Evolutionary conservation across 805 yeast genomes (phyloP).

Genomic region (Yamadazyma sp.): DNA sequence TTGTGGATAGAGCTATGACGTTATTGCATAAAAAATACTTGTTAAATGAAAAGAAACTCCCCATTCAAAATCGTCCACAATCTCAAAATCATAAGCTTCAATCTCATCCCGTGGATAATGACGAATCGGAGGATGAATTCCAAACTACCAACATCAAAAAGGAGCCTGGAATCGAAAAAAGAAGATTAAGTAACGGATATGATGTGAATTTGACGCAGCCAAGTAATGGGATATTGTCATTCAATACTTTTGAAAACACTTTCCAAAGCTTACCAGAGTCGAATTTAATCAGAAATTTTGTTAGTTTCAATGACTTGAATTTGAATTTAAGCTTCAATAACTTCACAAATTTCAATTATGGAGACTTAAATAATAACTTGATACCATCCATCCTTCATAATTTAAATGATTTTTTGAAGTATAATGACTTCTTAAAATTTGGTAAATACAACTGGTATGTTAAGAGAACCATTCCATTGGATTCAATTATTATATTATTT

Average conservation of each 20-base stretch:
- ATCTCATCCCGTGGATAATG: constrained; percentile 2
- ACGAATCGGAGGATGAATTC: not conserved
- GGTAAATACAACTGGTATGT: constrained; percentile 61
- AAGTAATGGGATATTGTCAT: constrained; percentile 26
- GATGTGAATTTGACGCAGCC: constrained; percentile 14
- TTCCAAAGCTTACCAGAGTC: constrained; percentile 36
- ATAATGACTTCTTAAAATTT: constrained; percentile 49
- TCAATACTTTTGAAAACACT: constrained; percentile 38
- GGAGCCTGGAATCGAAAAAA: constrained; percentile 5
- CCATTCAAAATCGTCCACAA: not conserved
- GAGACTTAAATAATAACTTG: constrained; percentile 49
- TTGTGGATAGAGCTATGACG: constrained; percentile 54
- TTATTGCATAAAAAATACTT: constrained; percentile 40
- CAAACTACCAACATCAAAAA: constrained; percentile 3
- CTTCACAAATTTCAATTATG: constrained; percentile 44
- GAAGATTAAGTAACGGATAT: constrained; percentile 4
- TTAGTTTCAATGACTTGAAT: constrained; percentile 29
- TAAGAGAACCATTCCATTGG: constrained; percentile 58
- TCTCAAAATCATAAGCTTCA: not conserved
- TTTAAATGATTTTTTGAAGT: constrained; percentile 51
- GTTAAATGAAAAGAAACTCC: constrained; percentile 22
- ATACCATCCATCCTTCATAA: constrained; percentile 57
- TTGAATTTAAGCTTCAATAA: constrained; percentile 36
- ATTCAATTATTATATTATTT: constrained; percentile 51
- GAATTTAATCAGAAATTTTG: constrained; percentile 32